Evolutionary conservation across 1,284 basidiomycete species (phyloP).

Genomic region (Rhodotorula sp.): DNA sequence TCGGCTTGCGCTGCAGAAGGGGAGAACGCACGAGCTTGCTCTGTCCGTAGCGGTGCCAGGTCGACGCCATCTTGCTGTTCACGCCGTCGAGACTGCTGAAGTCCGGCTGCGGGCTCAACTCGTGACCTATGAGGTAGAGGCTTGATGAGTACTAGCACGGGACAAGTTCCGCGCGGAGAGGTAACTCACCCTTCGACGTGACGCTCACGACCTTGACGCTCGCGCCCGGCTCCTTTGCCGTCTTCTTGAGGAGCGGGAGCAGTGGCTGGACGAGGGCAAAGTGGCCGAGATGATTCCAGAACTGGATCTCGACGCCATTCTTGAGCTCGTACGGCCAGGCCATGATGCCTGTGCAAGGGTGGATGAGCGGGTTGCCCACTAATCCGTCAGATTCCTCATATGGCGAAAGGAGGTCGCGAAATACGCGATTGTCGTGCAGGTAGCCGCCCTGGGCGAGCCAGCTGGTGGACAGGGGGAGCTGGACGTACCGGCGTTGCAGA

Average conservation of each 20-base stretch:
- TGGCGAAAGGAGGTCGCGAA: too few relatives aligned
- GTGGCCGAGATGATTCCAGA: slow-evolving; percentile 43
- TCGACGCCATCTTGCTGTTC: slow-evolving; percentile 19
- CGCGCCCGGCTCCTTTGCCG: slow-evolving; percentile 15
- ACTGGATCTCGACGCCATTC: slow-evolving; percentile 39
- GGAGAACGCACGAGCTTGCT: slow-evolving; percentile 18
- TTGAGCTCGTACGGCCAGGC: slow-evolving; percentile 37
- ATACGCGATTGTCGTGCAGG: too few relatives aligned
- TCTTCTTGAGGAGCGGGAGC: slow-evolving; percentile 32
- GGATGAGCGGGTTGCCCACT: too few relatives aligned
- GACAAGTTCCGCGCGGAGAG: too few relatives aligned
- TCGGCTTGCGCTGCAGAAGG: too few relatives aligned
- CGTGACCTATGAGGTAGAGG: slow-evolving; percentile 11
- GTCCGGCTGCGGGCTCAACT: slow-evolving; percentile 24
- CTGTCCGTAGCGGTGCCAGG: slow-evolving; percentile 33
- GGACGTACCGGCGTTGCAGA: slow-evolving; percentile 46
- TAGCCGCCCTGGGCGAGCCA: too few relatives aligned
- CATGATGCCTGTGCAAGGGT: slow-evolving; percentile 25
- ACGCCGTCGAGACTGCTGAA: slow-evolving; percentile 30
- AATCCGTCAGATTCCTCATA: too few relatives aligned
- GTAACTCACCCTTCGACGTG: slow-evolving; percentile 22
- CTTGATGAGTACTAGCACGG: not conserved
- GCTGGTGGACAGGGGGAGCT: too few relatives aligned
- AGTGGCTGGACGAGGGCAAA: slow-evolving; percentile 35
- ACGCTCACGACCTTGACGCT: slow-evolving; percentile 39